Percentiles rank a stretch among this genome's conserved stretches.
Evolutionary conservation across 2,329 filamentous ascomycete species (phyloP).

Genomic region (Colletotrichum scovillei): DNA sequence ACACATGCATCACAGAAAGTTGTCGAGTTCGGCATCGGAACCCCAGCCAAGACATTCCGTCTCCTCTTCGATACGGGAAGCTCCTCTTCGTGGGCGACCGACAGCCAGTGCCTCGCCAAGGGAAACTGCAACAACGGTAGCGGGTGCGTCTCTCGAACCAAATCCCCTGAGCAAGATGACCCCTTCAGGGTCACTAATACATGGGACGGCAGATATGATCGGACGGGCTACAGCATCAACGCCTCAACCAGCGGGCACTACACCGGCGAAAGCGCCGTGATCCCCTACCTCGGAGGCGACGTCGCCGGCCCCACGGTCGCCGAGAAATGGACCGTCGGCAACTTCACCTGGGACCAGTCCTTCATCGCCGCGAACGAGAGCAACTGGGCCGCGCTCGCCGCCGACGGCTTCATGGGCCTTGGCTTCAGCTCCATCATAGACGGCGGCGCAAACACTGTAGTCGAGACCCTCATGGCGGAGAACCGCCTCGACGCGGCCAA

Average conservation of each 20-base stretch:
- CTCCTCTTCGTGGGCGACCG: slow-evolving; percentile 47
- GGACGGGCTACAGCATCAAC: slow-evolving; percentile 42
- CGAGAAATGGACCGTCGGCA: slow-evolving; percentile 41
- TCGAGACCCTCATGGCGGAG: slow-evolving; percentile 46
- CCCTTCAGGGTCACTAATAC: neutral
- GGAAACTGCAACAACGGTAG: slow-evolving; percentile 40
- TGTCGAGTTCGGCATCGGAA: slow-evolving; percentile 40
- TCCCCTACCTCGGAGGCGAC: slow-evolving; percentile 46
- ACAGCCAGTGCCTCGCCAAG: slow-evolving; percentile 38
- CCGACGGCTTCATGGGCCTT: slow-evolving; percentile 49
- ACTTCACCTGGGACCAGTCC: slow-evolving; percentile 40
- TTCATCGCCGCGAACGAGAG: slow-evolving; percentile 46
- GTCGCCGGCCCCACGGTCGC: slow-evolving; percentile 40
- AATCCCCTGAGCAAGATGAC: neutral
- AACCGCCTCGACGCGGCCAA: slow-evolving; percentile 44
- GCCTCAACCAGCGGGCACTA: slow-evolving; percentile 41
- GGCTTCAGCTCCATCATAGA: slow-evolving; percentile 46
- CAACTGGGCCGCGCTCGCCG: slow-evolving; percentile 43
- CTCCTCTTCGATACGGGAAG: slow-evolving; percentile 51
- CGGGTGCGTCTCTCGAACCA: slow-evolving; percentile 29
- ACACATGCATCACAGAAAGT: neutral
- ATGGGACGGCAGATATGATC: slow-evolving; percentile 36
- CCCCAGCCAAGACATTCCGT: slow-evolving; percentile 41
- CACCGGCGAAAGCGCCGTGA: slow-evolving; percentile 35
- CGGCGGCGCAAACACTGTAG: slow-evolving; percentile 43